phyloP scores from a whole-genome alignment of 2,329 filamentous ascomycete species.

The Clonostachys solani region DNA sequence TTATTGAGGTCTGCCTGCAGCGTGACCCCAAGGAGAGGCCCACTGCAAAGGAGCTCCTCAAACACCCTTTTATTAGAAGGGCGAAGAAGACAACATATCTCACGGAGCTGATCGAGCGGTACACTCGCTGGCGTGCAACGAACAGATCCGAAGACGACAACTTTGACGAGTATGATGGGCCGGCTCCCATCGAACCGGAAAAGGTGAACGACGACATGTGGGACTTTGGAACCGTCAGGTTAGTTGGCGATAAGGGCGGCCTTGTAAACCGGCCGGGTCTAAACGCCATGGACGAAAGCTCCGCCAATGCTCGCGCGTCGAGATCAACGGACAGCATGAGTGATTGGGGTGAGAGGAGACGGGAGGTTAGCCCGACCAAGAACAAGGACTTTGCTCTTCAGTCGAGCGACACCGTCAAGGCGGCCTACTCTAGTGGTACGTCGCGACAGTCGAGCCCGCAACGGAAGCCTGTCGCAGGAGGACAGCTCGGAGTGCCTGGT shows the following conservation, averaged over 20 bases:
- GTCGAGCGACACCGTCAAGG: slow-evolving; percentile 52
- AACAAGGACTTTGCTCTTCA: slow-evolving; percentile 37
- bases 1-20: slow-evolving; percentile 77
- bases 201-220: slow-evolving; percentile 82
- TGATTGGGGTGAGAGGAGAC: slow-evolving; percentile 47
- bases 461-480: slow-evolving; percentile 43
- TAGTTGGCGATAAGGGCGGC: slow-evolving; percentile 64
- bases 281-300: slow-evolving; percentile 74
- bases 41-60: slow-evolving; percentile 79
- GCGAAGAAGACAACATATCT: slow-evolving; percentile 96
- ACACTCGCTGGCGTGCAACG: slow-evolving; percentile 80
- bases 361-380: slow-evolving; percentile 50
- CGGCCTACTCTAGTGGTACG: slow-evolving; percentile 32
- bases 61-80: slow-evolving; percentile 83
- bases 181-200: slow-evolving; percentile 31
- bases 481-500: slow-evolving; percentile 13
- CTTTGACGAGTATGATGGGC: slow-evolving; percentile 32
- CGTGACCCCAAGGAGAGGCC: slow-evolving; percentile 88
- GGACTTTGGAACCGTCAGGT: slow-evolving; percentile 95
- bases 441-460: slow-evolving; percentile 58
- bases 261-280: slow-evolving; percentile 51
- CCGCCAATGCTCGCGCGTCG: slow-evolving; percentile 69
- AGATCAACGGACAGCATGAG: slow-evolving; percentile 41
- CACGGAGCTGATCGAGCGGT: slow-evolving; percentile 89
- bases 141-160: slow-evolving; percentile 58